Conservation (phyloP, 805 yeast species). For the Yamadazyma paraphyllophila region DNA sequence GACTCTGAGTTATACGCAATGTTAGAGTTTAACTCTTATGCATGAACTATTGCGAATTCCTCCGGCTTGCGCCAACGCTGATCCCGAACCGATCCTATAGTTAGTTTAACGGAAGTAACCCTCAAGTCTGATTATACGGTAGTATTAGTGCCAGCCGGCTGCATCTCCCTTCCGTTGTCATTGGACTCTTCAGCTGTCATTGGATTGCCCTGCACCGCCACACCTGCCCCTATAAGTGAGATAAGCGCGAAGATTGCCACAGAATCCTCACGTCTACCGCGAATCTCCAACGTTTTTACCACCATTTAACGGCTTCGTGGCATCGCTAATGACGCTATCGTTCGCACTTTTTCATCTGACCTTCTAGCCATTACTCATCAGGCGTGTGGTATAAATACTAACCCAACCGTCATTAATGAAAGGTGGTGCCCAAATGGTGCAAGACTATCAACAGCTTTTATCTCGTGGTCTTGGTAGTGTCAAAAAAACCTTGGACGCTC, state of each 20-base stretch:
- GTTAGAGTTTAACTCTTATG: slow-evolving; percentile 33
- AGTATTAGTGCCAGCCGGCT: too few relatives aligned
- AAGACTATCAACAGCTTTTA: slow-evolving; percentile 5
- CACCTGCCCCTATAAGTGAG: not conserved
- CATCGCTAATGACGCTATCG: slow-evolving; percentile 1
- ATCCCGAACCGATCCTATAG: too few relatives aligned
- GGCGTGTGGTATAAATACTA: not conserved
- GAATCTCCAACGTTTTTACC: too few relatives aligned
- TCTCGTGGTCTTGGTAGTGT: slow-evolving; percentile 31
- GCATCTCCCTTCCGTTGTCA: too few relatives aligned
- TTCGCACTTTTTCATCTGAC: not conserved
- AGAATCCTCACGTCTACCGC: too few relatives aligned
- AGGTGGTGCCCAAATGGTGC: not conserved
- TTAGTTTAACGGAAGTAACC: too few relatives aligned
- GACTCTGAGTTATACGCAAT: slow-evolving; percentile 23
- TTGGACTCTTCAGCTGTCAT: too few relatives aligned
- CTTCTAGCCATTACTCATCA: not conserved
- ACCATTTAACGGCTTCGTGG: not conserved
- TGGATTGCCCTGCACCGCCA: too few relatives aligned
- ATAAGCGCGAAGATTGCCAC: not conserved
- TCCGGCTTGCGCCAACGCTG: too few relatives aligned
- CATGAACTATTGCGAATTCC: slow-evolving; percentile 9
- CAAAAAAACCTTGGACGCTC: slow-evolving; percentile 41
- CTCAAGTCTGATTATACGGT: too few relatives aligned
- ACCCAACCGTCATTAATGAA: not conserved